These are phyloP conservation scores for Eucalyptus curtisii DNA, from an alignment of 345 rosid genomes.

Conservation along the genomic window DNA sequence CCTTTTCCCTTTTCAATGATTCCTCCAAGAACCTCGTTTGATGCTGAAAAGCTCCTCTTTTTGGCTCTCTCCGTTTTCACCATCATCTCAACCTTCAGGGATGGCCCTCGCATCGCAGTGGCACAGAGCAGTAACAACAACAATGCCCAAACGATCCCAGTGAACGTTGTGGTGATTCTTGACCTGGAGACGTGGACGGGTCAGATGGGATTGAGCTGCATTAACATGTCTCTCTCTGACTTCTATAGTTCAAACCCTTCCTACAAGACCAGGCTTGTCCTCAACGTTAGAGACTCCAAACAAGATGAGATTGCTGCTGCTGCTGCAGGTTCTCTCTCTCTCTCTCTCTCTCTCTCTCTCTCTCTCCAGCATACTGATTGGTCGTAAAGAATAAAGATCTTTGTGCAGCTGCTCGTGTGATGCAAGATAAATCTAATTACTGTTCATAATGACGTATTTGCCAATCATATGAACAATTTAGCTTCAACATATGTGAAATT, in stretches of 20 bases:
- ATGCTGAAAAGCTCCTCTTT: not conserved
- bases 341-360: not conserved
- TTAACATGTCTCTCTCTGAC: not conserved
- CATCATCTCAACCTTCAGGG: fast-evolving
- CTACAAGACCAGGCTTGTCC: not conserved
- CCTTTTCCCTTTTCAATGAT: not conserved
- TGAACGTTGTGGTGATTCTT: not conserved
- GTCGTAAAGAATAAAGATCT: not conserved
- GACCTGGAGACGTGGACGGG: not conserved
- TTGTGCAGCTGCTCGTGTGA: not conserved
- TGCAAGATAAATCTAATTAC: not conserved
- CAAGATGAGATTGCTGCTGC: not conserved
- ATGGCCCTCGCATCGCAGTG: not conserved
- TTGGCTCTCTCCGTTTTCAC: not conserved
- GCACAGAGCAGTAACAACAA: not conserved
- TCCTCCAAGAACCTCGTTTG: not conserved
- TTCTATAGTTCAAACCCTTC: not conserved
- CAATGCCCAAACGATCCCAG: not conserved
- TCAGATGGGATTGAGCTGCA: not conserved
- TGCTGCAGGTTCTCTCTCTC: not conserved
- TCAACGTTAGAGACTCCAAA: not conserved
- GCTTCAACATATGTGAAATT: not conserved
- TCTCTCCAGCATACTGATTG: not conserved
- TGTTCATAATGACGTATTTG: not conserved
- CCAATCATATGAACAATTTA: not conserved